Conservation (phyloP, 768 basidiomycete species). For the Suillus weaverae region DNA sequence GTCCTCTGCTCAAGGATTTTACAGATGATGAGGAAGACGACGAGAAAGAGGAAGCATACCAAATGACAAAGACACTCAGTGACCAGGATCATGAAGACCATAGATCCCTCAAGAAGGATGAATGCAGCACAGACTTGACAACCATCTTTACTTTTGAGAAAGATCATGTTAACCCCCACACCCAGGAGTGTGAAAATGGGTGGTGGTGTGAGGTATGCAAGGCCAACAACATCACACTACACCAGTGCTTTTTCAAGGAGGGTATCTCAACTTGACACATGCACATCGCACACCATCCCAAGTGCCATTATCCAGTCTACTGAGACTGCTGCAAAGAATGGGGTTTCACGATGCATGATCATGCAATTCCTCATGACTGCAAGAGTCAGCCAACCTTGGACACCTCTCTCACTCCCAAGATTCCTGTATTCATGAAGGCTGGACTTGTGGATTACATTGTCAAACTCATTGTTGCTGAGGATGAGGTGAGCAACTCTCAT, state of each 20-base stretch:
- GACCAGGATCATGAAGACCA: background rate
- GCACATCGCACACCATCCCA: background rate
- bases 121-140: background rate
- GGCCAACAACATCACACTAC: background rate
- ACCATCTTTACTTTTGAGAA: background rate
- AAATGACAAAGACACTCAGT: background rate
- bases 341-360: background rate
- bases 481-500: background rate
- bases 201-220: background rate
- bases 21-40: background rate
- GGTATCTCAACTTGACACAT: background rate
- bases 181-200: background rate
- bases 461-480: background rate
- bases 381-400: background rate
- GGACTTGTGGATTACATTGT: background rate
- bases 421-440: background rate
- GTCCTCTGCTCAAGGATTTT: background rate
- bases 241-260: background rate
- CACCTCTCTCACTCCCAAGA: background rate
- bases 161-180: background rate
- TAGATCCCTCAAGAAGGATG: background rate
- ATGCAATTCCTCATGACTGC: background rate
- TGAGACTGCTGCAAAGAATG: background rate
- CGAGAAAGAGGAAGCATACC: background rate
- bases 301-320: background rate